A percentile compares a stretch with the other conserved stretches of the same genome.
These are phyloP conservation scores for Neonectria ditissima DNA, from an alignment of 2,329 filamentous ascomycete species.

Conservation along the genomic window DNA sequence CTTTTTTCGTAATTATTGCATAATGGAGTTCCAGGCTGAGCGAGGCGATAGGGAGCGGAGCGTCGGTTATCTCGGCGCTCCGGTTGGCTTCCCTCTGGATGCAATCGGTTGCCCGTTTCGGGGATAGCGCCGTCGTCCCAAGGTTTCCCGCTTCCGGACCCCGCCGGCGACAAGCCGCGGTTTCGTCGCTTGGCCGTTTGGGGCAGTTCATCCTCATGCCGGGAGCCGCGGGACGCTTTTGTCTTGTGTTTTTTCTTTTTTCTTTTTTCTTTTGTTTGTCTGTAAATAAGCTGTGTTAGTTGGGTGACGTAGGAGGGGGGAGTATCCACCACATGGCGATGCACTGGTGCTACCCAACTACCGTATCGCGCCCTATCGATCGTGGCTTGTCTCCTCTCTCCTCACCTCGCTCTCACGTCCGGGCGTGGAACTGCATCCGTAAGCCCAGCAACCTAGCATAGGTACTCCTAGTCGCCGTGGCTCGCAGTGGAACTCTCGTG, in stretches of 20 bases:
- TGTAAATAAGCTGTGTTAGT: not conserved
- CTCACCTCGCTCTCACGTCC: too few species aligned
- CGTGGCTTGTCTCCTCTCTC: too few species aligned
- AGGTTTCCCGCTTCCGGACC: too few species aligned
- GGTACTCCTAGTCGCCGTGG: too few species aligned
- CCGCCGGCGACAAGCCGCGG: not conserved
- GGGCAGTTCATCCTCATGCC: not conserved
- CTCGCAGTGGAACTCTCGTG: not conserved
- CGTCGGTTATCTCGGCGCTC: conserved; percentile 41
- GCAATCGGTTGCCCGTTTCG: conserved; percentile 37
- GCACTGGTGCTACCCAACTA: not conserved
- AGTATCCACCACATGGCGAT: too few species aligned
- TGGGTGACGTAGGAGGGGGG: not conserved
- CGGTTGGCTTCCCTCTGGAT: too few species aligned
- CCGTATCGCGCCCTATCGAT: not conserved
- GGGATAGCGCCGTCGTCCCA: conserved; percentile 28
- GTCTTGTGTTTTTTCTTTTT: not conserved
- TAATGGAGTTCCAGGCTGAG: not conserved
- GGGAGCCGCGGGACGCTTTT: too few species aligned
- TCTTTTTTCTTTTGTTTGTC: too few species aligned
- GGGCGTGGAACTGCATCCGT: not conserved
- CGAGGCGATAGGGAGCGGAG: too few species aligned
- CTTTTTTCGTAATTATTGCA: not conserved
- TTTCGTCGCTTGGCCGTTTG: not conserved
- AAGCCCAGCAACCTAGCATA: too few species aligned